Percentiles rank a stretch among this genome's conserved stretches.
These are phyloP conservation scores for Elongisporangium anandrum DNA, from an alignment of 352 stramenopile genomes.

Conservation along the genomic window DNA sequence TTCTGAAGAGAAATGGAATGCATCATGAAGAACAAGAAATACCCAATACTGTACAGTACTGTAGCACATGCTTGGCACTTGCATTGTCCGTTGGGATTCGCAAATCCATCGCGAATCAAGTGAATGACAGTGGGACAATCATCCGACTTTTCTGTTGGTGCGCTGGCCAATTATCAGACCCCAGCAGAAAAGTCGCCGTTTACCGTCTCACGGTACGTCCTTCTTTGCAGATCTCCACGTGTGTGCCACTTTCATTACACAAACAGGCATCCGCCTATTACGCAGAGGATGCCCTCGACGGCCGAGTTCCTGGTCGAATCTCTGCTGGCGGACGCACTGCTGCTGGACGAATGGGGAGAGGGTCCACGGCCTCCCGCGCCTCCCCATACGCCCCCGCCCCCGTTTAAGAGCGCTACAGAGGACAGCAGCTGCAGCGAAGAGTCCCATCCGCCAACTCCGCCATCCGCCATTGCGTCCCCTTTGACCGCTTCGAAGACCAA, in stretches of 20 bases:
- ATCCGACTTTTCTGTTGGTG: not conserved
- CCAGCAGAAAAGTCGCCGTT: not conserved
- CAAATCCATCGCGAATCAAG: not conserved
- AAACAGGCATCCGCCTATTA: slow-evolving; percentile 1
- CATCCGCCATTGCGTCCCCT: not conserved
- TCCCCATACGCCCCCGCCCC: not conserved
- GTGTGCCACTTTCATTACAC: not conserved
- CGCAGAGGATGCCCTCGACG: not conserved
- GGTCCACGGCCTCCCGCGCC: not conserved
- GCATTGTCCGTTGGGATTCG: not conserved
- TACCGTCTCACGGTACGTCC: not conserved
- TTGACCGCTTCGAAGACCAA: not conserved
- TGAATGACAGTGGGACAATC: not conserved
- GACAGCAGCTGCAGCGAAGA: not conserved
- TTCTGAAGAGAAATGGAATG: not conserved
- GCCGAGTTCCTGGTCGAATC: not conserved
- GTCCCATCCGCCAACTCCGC: not conserved
- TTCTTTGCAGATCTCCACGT: not conserved
- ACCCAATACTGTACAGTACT: not conserved
- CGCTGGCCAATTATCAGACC: not conserved
- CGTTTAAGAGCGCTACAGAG: not conserved
- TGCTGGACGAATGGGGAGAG: not conserved
- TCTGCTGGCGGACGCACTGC: not conserved
- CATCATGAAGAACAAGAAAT: not conserved
- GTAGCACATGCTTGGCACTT: not conserved